phyloP scores from a whole-genome alignment of 106 monocot genomes.

The Dendrobium chrysotoxum region DNA sequence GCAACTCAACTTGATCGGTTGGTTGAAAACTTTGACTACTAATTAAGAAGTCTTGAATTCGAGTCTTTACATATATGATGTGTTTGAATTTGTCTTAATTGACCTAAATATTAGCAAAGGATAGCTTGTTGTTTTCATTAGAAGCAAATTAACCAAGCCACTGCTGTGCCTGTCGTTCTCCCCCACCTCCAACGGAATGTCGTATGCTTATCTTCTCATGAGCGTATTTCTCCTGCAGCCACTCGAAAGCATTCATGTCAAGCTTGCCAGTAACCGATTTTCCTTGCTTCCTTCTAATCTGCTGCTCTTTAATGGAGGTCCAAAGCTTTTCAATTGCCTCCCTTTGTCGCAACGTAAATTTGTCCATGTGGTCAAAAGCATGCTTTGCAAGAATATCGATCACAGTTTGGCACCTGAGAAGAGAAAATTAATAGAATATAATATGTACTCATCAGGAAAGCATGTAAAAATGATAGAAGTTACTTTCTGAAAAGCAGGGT shows the following conservation, averaged over 20 bases:
- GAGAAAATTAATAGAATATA: background rate
- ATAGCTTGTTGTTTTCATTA: background rate
- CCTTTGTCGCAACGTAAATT: constrained; percentile 67
- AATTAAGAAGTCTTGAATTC: too few species aligned
- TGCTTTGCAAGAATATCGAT: constrained; percentile 92
- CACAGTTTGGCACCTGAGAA: constrained; percentile 79
- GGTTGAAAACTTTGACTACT: too few species aligned
- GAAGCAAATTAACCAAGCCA: constrained; percentile 71
- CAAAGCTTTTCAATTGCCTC: constrained; percentile 84
- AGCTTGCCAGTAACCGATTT: constrained; percentile 86
- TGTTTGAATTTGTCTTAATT: too few species aligned
- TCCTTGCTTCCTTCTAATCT: constrained; percentile 86
- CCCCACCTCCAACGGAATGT: constrained; percentile 63
- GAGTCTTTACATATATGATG: too few species aligned
- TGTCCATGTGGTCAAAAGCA: constrained; percentile 61
- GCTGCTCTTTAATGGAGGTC: constrained; percentile 81
- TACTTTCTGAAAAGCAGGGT: too few species aligned
- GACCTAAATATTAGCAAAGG: too few species aligned
- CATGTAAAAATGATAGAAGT: background rate
- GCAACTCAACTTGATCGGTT: too few species aligned
- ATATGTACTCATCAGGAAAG: background rate
- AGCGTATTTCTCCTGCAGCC: constrained; percentile 87
- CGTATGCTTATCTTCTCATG: constrained; percentile 90
- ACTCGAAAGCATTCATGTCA: constrained; percentile 90
- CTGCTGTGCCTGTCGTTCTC: constrained; percentile 62